A percentile compares a stretch with the other conserved stretches of the same genome.
phyloP scores from a whole-genome alignment of 1,284 basidiomycete genomes.

The Pseudomicrostroma phylloplanum region DNA sequence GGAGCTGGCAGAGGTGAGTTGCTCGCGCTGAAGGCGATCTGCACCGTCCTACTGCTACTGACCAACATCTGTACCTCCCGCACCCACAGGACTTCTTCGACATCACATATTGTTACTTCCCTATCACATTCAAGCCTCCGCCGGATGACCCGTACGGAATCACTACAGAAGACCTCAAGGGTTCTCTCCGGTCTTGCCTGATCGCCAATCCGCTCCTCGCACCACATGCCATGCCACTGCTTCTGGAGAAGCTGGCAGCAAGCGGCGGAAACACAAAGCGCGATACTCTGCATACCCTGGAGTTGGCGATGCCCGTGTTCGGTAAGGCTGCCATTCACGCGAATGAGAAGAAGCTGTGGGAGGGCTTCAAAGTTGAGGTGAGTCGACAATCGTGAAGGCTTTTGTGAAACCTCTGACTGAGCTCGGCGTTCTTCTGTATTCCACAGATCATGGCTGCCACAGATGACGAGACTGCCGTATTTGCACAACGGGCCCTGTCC shows the following conservation, averaged over 20 bases:
- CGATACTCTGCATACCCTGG: constrained; percentile 41
- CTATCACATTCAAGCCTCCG: constrained; percentile 91
- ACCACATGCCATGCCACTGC: constrained; percentile 73
- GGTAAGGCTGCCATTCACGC: constrained; percentile 36
- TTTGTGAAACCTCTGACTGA: not conserved
- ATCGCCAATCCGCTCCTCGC: constrained; percentile 76
- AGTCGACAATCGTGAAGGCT: not conserved
- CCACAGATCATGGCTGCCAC: constrained; percentile 42
- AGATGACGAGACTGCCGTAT: constrained; percentile 36
- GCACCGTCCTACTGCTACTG: not conserved
- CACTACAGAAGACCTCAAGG: constrained; percentile 76
- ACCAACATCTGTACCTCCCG: not conserved
- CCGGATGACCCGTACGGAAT: constrained; percentile 92
- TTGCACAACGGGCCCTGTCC: constrained; percentile 34
- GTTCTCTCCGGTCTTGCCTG: constrained; percentile 66
- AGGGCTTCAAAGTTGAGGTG: constrained; percentile 38
- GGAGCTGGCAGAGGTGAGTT: constrained; percentile 57
- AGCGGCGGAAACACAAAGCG: constrained; percentile 73
- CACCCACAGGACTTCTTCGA: constrained; percentile 76
- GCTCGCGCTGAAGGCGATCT: not conserved
- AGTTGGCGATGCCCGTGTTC: constrained; percentile 42
- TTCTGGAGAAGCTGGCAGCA: constrained; percentile 84
- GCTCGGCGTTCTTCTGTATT: not conserved
- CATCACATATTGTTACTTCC: constrained; percentile 96
- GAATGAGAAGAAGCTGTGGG: constrained; percentile 37